Evolutionary conservation across 2,329 filamentous ascomycete genomes (phyloP), one percentile per base, ranked within the genome.

Genomic region (Elsinoe australis): DNA sequence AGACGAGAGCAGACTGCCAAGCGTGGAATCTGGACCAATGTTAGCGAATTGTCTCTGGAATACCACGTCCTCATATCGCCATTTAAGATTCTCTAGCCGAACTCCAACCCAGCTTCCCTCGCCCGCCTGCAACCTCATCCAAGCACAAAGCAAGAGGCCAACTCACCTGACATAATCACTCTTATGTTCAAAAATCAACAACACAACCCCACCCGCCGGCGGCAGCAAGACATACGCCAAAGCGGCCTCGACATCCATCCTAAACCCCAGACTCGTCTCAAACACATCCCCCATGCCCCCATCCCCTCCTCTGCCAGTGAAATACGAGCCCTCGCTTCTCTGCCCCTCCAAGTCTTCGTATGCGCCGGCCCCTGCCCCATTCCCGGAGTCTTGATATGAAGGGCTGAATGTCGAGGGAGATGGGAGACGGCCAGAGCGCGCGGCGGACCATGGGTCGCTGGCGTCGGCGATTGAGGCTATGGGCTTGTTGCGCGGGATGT

Each of bases 121-220:
- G 10, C 15, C 26, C 19, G 7, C 24, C 31, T 36, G 17, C 32
- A 8, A 18, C 15, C 14, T 8, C 29, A 18, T 22, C 21, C 38
- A 28, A 18, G 24, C 38, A 15, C 4, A 46, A 14, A 31, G 9
- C 12, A 22, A 26, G 49, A 22, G 21, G n/a, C n/a, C 8, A 12
- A 52, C 77, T 51, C 68, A 90, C 85, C 92, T 78, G 50, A 98
- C 92, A 66, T 95, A 98, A 68, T 98, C 92, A 62, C 88, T 95
- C 71, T 95, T 92, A 61, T 89, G 80, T 74, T 98, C 92, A 54
- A 90, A 64, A 35, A 96, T 77, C 56, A 98, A 67, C 57, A 98
- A 67, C 55, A 95, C 65, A 19, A 95, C 86, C 2, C 85, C 86
- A 2, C 90, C 92, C 0, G 89, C 74, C 1, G 92, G 92, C 53